Evolutionary conservation across 2,329 filamentous ascomycete genomes (phyloP), one percentile per base, ranked within the genome.

Genomic region (Colletotrichum cuscutae): DNA sequence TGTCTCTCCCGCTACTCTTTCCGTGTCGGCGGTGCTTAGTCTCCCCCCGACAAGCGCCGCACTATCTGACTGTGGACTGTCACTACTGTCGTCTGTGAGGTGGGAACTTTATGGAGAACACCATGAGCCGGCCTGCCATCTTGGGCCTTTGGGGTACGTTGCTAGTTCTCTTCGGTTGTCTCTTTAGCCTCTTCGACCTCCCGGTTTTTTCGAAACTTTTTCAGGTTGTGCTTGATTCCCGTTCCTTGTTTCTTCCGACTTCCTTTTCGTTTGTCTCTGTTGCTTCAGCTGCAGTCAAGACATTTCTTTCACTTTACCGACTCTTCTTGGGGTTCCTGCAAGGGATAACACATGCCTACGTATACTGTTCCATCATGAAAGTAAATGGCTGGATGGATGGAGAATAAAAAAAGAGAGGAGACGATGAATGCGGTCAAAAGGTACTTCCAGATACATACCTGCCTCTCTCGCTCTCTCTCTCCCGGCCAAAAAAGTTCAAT

Each of bases 21-120:
- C 49, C 54, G 66, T 53, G 54, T n/a, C 56, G 54, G 42, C 59
- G 30, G 46, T 26, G 26, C 37, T 26, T 72, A 61, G 66, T 56
- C n/a, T 57, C 30, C 15, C 62, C 62, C 56, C 56, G 42, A 67
- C 42, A 53, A 42, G 56, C 65, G 42, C 42, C 28, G 54, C 30
- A 58, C 65, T 30, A 42, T 26, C 62, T 56, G 37, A 24, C 24
- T 57, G 28, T 28, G 60, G n/a, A 37, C 13, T 46, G 46, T 63
- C 28, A 46, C 42, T 46, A 46, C 42, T n/a, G 42, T 46, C 42
- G n/a, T 63, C 12, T 28, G 28, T 12, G n/a, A 6, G 28, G 28
- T 19, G 46, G 26, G 32, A 46, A 62, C 24, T 5, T n/a, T 32
- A 28, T 62, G 59, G 22, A 13, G 28, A 37, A 37, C 35, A 49